Evolutionary conservation across 352 stramenopile genomes (phyloP).

Genomic region (Globisporangium irregulare): DNA sequence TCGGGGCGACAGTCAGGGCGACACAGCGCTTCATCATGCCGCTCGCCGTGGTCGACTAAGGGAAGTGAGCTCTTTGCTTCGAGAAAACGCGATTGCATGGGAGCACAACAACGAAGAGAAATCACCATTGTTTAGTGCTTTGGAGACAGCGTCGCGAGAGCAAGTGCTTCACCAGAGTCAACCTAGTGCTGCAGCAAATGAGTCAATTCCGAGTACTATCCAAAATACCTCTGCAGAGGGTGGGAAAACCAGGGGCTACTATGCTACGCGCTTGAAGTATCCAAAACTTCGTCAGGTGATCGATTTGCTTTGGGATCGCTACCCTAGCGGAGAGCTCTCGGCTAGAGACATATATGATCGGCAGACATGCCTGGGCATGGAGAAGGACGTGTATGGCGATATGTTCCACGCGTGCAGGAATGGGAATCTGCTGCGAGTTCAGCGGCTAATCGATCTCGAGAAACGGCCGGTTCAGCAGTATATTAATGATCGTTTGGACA

Average conservation of each 20-base stretch:
- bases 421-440: conserved; percentile 54
- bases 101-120: conserved; percentile 48
- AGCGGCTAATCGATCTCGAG: conserved; percentile 53
- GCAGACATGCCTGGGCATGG: conserved; percentile 38
- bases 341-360: conserved; percentile 30
- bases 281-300: conserved; percentile 59
- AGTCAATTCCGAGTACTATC: background rate
- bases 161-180: conserved; percentile 5
- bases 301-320: conserved; percentile 61
- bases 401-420: conserved; percentile 46
- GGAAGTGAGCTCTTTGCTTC: conserved; percentile 51
- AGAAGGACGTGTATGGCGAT: conserved; percentile 56
- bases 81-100: conserved; percentile 36
- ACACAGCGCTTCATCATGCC: conserved; percentile 61
- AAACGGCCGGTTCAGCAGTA: conserved; percentile 47
- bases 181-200: conserved; percentile 12
- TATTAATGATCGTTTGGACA: conserved; percentile 44
- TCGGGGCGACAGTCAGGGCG: conserved; percentile 32
- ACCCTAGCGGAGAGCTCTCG: conserved; percentile 27
- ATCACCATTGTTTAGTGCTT: conserved; percentile 45
- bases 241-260: conserved; percentile 34
- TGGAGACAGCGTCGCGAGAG: conserved; percentile 41
- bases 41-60: conserved; percentile 40
- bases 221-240: background rate
- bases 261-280: conserved; percentile 35